Evolutionary conservation across 176 grass and related monocot species (phyloP).

Genomic region (Hyparrhenia diplandra): DNA sequence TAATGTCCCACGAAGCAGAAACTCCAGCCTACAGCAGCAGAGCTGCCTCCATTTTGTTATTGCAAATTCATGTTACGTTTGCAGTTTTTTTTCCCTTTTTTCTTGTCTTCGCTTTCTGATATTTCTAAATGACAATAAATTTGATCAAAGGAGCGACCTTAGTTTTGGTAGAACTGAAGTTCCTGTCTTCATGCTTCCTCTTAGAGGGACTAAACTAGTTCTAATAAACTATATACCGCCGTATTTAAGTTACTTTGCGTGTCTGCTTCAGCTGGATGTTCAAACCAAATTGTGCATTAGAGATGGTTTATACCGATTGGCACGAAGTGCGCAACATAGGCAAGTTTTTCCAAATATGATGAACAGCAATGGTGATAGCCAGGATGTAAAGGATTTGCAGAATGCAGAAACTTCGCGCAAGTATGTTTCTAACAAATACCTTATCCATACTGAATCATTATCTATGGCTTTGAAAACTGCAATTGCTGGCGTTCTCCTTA

Average conservation of each 20-base stretch:
- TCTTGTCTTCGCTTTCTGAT: slow-evolving; percentile 10
- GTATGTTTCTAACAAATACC: slow-evolving; percentile 43
- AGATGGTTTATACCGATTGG: slow-evolving; percentile 93
- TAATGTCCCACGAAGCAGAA: slow-evolving; percentile 3
- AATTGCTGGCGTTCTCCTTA: not conserved
- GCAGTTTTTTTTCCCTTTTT: not conserved
- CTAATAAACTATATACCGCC: slow-evolving; percentile 21
- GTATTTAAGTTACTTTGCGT: slow-evolving; percentile 29
- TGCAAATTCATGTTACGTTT: not conserved
- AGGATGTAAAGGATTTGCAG: slow-evolving; percentile 38
- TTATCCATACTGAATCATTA: not conserved
- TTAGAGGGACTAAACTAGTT: slow-evolving; percentile 19
- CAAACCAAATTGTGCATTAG: slow-evolving; percentile 86
- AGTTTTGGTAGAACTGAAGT: slow-evolving; percentile 11
- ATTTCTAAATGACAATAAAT: not conserved
- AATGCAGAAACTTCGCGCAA: slow-evolving; percentile 36
- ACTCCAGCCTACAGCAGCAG: not conserved
- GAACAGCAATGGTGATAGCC: slow-evolving; percentile 45
- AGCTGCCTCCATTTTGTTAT: not conserved
- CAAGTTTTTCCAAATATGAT: slow-evolving; percentile 49
- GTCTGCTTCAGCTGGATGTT: slow-evolving; percentile 68
- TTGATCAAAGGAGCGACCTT: not conserved
- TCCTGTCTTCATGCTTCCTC: slow-evolving; percentile 8
- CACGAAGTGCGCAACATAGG: slow-evolving; percentile 73
- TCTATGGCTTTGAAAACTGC: slow-evolving; percentile 2